A percentile compares a stretch with the other conserved stretches of the same genome.
phyloP scores from a whole-genome alignment of 2,329 filamentous ascomycete genomes.

The Arthrocladium fulminans region DNA sequence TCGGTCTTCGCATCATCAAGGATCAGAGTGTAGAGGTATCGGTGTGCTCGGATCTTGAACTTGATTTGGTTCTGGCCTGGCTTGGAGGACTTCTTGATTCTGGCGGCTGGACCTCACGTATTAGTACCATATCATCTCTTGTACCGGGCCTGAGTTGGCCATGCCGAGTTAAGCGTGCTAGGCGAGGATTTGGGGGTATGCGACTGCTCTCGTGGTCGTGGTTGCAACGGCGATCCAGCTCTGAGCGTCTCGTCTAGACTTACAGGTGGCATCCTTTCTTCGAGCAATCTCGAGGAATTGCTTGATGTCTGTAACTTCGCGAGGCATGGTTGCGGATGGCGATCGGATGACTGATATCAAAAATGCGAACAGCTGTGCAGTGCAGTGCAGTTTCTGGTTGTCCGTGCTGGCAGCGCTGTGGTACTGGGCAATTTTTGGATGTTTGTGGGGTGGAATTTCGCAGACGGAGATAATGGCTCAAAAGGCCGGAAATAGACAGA shows the following conservation, averaged over 20 bases:
- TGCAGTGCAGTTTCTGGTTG: no score
- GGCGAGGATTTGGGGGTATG: background rate
- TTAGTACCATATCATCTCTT: background rate
- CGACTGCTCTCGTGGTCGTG: background rate
- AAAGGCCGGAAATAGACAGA: background rate
- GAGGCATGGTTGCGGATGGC: conserved; percentile 62
- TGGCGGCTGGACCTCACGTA: conserved; percentile 53
- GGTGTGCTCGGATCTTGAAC: conserved; percentile 99
- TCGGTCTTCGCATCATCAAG: conserved; percentile 77
- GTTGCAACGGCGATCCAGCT: background rate
- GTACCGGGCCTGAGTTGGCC: background rate
- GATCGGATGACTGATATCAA: no score
- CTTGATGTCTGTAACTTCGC: conserved; percentile 97
- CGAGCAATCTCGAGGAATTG: conserved; percentile 99
- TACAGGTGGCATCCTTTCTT: conserved; percentile 99
- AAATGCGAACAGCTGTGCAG: no score
- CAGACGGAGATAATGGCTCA: conserved; percentile 5
- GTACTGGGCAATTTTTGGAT: conserved; percentile 1
- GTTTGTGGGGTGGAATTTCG: conserved; percentile 5
- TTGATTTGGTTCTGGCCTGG: conserved; percentile 56
- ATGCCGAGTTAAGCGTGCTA: background rate
- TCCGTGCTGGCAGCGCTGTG: background rate
- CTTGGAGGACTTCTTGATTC: conserved; percentile 94
- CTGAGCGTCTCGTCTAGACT: conserved; percentile 44
- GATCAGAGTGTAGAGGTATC: conserved; percentile 94